Base-by-base conservation (phyloP, 352 stramenopile genomes). In the Peronosclerospora sorghi region DNA sequence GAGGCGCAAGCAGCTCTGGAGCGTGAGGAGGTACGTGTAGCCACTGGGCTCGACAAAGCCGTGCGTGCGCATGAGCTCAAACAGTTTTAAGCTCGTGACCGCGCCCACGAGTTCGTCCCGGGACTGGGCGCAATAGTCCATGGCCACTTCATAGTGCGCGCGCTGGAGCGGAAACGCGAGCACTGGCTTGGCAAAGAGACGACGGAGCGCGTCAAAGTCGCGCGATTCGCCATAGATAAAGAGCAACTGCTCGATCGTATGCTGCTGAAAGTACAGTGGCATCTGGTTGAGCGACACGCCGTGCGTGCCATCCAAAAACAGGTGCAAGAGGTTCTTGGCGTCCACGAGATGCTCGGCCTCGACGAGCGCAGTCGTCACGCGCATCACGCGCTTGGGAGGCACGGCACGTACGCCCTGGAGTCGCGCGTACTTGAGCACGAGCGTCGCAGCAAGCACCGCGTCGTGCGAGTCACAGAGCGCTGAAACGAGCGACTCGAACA, bases 31-130 rank as follows among this genome's bases (percentile, higher is more conserved):
- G 51, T 89, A 91, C 17, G 83, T 66, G 41, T 73, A 58, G 18
- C 76, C 79, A 30, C 79, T 87, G 7, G 79, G 79, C 15, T 81
- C 75, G 43, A 91, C 61, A 44, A 87, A 87, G 10, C 48, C 45
- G 20, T 81, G 65, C 23, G 73, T 71, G 18, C 74, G 73, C 26
- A 91, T 60, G 40, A 65, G 51, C 56, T 89, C 73, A 28, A 89
- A 91, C 37, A 91, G 51, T 51, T 76, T 71, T 40, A 91, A 54
- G 36, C 62, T 73, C 27, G 73, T 45, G 12, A 68, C 52, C 5
- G 73, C 54, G 6, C 68, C 73, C 14, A 51, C 54, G 0, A 63
- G 51, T 17, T 54, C 56, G 17, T 57, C 18, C 6, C 46, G 43
- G 5, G 52, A 59, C 28, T 62, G 43, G 2, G 61, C 42, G 19